Evolutionary conservation across 768 basidiomycete species (phyloP).

Genomic region (Lepiota venenata): DNA sequence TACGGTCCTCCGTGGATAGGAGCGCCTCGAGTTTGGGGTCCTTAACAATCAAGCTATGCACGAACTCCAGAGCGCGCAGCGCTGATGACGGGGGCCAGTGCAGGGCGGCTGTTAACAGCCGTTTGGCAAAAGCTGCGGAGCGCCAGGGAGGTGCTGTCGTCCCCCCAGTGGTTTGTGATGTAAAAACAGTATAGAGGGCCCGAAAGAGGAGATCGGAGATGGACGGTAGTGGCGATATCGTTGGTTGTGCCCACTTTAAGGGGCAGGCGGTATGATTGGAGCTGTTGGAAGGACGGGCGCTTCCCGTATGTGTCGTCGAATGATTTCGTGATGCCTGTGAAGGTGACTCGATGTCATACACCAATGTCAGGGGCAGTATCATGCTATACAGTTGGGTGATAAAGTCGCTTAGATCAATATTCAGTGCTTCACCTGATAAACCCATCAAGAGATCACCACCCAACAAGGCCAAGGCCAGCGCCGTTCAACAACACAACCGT

Average conservation of each 20-base stretch:
- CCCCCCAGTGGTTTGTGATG: conserved; percentile 55
- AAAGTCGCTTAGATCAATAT: conserved; percentile 92
- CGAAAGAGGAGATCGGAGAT: conserved; percentile 80
- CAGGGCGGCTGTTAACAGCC: conserved; percentile 77
- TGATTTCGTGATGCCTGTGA: conserved; percentile 10
- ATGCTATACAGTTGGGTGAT: conserved; percentile 79
- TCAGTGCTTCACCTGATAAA: conserved; percentile 86
- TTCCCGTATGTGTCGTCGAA: neutral
- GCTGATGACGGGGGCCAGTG: conserved; percentile 74
- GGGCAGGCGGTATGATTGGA: conserved; percentile 19
- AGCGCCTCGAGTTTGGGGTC: conserved; percentile 82
- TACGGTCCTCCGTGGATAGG: conserved; percentile 83
- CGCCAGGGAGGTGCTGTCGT: conserved; percentile 62
- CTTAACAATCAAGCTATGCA: conserved; percentile 65
- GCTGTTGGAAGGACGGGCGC: conserved; percentile 17
- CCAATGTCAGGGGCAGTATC: conserved; percentile 69
- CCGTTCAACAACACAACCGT: neutral
- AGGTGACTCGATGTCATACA: conserved; percentile 55
- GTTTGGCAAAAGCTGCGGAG: conserved; percentile 90
- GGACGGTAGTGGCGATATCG: conserved; percentile 24
- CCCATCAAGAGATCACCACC: neutral
- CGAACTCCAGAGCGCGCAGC: conserved; percentile 70
- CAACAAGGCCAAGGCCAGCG: neutral
- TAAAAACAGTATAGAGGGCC: conserved; percentile 79
- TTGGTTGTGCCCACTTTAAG: conserved; percentile 11